Evolutionary conservation across 2,329 filamentous ascomycete species (phyloP).

Genomic region (Penicillium paneum): DNA sequence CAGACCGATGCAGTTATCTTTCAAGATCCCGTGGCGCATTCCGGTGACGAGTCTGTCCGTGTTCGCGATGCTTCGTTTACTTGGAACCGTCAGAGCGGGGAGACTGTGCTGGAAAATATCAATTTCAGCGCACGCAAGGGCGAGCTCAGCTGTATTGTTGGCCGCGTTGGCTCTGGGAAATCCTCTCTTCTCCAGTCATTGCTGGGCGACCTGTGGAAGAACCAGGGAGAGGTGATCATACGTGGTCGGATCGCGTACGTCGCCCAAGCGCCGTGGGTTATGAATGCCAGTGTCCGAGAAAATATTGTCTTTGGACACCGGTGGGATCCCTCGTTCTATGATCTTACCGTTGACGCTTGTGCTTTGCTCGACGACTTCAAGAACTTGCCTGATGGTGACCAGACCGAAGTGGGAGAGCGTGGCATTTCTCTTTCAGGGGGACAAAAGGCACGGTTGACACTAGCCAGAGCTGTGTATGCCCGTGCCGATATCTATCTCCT

Average conservation of each 20-base stretch:
- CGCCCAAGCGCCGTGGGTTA: constrained; percentile 89
- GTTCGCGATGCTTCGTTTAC: constrained; percentile 86
- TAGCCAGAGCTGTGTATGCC: constrained; percentile 93
- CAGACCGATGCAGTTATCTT: constrained; percentile 76
- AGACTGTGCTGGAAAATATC: constrained; percentile 71
- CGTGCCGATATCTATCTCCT: constrained; percentile 94
- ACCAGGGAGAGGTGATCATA: constrained; percentile 76
- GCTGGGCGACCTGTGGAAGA: constrained; percentile 88
- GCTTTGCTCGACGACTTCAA: constrained; percentile 87
- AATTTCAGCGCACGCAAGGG: constrained; percentile 88
- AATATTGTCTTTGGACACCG: constrained; percentile 96
- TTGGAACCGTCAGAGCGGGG: constrained; percentile 79
- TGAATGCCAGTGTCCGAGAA: constrained; percentile 95
- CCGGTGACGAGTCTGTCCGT: constrained; percentile 79
- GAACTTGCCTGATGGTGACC: constrained; percentile 89
- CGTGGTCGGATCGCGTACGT: constrained; percentile 86
- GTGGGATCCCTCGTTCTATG: constrained; percentile 91
- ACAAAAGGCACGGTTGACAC: constrained; percentile 87
- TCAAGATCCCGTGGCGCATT: constrained; percentile 66
- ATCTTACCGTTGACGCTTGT: constrained; percentile 86
- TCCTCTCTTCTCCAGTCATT: constrained; percentile 87
- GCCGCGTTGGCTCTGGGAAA: constrained; percentile 91
- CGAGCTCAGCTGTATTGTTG: constrained; percentile 87
- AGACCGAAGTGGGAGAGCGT: constrained; percentile 93
- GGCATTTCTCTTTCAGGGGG: constrained; percentile 95